Percentiles rank a stretch among this genome's conserved stretches.
These are phyloP conservation scores for Petrea volubilis DNA, from an alignment of 257 asterid genomes.

Conservation along the genomic window DNA sequence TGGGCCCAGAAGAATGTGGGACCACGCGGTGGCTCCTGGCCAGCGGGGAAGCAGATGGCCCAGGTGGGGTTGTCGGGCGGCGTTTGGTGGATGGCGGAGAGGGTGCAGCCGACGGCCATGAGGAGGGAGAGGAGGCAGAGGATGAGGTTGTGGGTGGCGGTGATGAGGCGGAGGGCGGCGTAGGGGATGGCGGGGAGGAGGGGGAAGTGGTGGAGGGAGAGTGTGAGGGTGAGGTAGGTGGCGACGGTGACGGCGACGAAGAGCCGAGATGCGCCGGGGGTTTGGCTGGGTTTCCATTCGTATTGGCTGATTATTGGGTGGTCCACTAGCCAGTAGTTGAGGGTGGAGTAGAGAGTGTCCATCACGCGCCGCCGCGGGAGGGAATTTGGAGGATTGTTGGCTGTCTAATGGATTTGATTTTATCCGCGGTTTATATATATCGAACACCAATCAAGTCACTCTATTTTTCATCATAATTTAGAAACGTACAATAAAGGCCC, in stretches of 20 bases:
- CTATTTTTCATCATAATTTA: no score
- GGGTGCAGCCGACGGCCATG: conserved; percentile 76
- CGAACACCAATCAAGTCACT: background rate
- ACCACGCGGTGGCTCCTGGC: conserved; percentile 56
- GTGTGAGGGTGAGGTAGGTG: conserved; percentile 65
- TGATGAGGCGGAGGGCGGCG: conserved; percentile 64
- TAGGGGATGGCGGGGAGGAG: conserved; percentile 43
- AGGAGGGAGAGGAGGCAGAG: conserved; percentile 71
- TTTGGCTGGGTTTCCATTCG: conserved; percentile 62
- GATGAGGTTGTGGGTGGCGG: conserved; percentile 73
- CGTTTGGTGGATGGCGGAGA: conserved; percentile 68
- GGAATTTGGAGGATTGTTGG: background rate
- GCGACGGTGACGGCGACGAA: conserved; percentile 61
- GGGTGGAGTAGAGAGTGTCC: conserved; percentile 41
- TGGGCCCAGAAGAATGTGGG: conserved; percentile 93
- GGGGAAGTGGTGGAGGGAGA: conserved; percentile 45
- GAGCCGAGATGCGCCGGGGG: conserved; percentile 60
- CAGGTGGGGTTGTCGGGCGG: conserved; percentile 53
- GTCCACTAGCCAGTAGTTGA: conserved; percentile 62
- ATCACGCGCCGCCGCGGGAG: conserved; percentile 57
- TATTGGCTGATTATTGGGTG: conserved; percentile 63
- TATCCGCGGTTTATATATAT: no score
- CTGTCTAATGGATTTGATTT: no score
- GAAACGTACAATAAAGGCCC: background rate
- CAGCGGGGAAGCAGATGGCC: conserved; percentile 79